Conservation (phyloP, 2,329 filamentous ascomycete species). For the Tolypocladium nubicola region DNA sequence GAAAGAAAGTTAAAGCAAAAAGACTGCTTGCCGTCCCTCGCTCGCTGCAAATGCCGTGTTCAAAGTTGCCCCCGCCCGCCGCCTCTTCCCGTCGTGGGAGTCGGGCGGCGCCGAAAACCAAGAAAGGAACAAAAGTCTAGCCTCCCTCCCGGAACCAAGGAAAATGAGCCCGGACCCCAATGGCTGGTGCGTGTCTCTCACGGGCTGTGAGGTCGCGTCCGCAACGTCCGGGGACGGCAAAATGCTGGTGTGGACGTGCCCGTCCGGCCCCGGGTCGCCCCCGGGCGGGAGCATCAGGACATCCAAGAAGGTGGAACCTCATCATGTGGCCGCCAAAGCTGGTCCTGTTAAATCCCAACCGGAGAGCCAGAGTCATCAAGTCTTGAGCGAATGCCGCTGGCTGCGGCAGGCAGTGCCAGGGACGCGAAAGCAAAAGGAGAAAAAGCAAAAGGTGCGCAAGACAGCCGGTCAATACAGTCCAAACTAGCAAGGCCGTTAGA, state of each 20-base stretch:
- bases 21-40: background rate
- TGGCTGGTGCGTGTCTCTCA: background rate
- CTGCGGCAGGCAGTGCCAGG: background rate
- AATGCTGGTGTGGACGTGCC: background rate
- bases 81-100: background rate
- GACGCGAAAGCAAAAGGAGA: background rate
- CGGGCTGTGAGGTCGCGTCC: background rate
- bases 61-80: background rate
- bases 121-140: background rate
- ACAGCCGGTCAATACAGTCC: background rate
- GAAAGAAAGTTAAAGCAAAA: background rate
- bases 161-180: background rate
- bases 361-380: background rate
- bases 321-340: background rate
- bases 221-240: background rate
- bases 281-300: background rate
- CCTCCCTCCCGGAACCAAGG: background rate
- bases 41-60: background rate
- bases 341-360: slow-evolving; percentile 3
- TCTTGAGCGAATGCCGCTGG: background rate
- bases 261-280: background rate
- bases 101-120: background rate
- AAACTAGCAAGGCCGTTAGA: slow-evolving; percentile 1
- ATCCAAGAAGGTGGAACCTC: background rate
- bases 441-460: background rate